Base-by-base conservation (phyloP, 345 rosid species). In the Turnera subulata region DNA sequence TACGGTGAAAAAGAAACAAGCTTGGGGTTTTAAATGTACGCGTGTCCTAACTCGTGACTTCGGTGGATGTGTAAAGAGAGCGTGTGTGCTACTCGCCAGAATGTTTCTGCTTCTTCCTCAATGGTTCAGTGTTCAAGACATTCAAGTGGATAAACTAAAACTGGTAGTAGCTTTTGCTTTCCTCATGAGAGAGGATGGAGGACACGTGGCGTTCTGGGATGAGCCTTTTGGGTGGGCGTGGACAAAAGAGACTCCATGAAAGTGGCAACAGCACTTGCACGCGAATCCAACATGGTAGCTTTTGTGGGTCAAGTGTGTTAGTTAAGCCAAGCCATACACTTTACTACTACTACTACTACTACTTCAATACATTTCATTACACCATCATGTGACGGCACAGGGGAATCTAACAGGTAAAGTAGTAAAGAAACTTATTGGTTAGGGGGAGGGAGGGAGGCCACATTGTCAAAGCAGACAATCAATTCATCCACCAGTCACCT, bases 121-220 rank as follows among this genome's bases (percentile, higher is more conserved):
- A 3, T 29, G n/a, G n/a, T 8, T 29, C 35, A 29, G 5, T 29
- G 35, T 29, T 29, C 35, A 4, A 29, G 8, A 21, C 20, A 33
- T 13, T 11, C 17, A 5, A 23, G 25, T 40, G 58, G 50, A 24
- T 61, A 51, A 46, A 9, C 14, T n/a, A 6, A 14, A 13, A 10
- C 9, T n/a, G n/a, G n/a, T n/a, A n/a, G n/a, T n/a, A 3, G 17
- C 0, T 0, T 11, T 49, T 60, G 5, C 16, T 44, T 38, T 60
- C 11, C 23, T 5, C 13, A 16, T 11, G 17, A 17, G 14, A 22
- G 16, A 3, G 11, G 14, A 49, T 39, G n/a, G n/a, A 33, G 23
- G 52, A 59, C 56, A 50, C 59, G 75, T 62, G 69, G 58, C 63
- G 48, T 18, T 12, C 29, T 58, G 61, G 61, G 59, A 24, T 35